These are phyloP conservation scores for Globisporangium radiosum DNA, from an alignment of 352 stramenopile species.

Conservation along the genomic window DNA sequence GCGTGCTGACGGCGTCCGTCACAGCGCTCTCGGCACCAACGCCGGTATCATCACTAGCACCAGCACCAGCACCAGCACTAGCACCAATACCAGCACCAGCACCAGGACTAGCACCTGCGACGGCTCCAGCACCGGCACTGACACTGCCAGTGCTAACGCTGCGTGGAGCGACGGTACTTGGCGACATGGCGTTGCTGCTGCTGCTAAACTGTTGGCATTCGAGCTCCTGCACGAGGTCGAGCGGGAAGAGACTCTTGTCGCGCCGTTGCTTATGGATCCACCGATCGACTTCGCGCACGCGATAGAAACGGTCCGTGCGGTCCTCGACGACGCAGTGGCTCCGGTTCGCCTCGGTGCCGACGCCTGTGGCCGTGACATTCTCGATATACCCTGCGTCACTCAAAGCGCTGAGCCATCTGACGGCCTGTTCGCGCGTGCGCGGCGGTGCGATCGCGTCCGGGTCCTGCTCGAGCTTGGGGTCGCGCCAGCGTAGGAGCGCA, in stretches of 20 bases:
- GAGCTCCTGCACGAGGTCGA: slow-evolving; percentile 60
- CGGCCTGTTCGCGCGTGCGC: slow-evolving; percentile 14
- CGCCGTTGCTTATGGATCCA: slow-evolving; percentile 28
- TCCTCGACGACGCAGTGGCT: slow-evolving; percentile 41
- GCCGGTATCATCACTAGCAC: background rate
- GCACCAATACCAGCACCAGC: background rate
- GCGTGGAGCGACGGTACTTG: background rate
- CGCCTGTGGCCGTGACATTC: slow-evolving; percentile 22
- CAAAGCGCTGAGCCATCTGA: slow-evolving; percentile 55
- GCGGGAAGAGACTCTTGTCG: slow-evolving; percentile 42
- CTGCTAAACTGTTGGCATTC: slow-evolving; percentile 19
- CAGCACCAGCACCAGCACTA: background rate
- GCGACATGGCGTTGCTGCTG: background rate
- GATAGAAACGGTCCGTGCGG: slow-evolving; percentile 39
- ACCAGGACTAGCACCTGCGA: background rate
- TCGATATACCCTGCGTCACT: slow-evolving; percentile 57
- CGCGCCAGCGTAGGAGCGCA: slow-evolving; percentile 30
- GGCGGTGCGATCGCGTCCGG: slow-evolving; percentile 48
- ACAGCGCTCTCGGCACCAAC: background rate
- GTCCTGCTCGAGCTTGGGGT: slow-evolving; percentile 24
- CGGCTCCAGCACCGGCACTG: background rate
- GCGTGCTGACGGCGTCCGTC: background rate
- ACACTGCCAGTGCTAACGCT: background rate
- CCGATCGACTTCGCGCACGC: slow-evolving; percentile 44
- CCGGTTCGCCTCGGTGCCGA: slow-evolving; percentile 21